Evolutionary conservation across 192 early-diverging fungal genomes (phyloP), one percentile per base, ranked within the genome.

Genomic region (Linnemannia exigua): DNA sequence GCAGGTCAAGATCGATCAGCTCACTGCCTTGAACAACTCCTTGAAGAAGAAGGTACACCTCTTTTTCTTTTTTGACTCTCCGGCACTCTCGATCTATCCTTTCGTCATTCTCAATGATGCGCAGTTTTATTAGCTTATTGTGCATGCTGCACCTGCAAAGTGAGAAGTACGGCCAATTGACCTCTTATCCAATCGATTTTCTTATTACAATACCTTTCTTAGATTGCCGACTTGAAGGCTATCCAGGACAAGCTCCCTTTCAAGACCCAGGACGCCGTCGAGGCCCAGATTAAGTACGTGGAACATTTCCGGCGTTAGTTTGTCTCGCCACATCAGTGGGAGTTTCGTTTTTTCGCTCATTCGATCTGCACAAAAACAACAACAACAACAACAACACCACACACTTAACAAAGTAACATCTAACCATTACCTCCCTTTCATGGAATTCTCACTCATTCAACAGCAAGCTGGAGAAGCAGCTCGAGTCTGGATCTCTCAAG

Each of bases 201-300:
- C n/a, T 16, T 5, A 37, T 11, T 16, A 33, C 70, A 19, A 20
- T 66, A 12, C 70, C 36, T 41, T 52, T 72, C 83, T 7, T 48
- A 95, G 94, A 90, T 89, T 63, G 92, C 93, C 11, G 96, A 96
- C 33, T 88, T 93, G 70, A 95, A 95, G 91, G 87, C 88, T 36
- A 90, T 90, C 79, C 95, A 96, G 85, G 89, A 94, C 83, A 97
- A 95, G 90, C 88, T 94, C 63, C 93, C 92, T 54, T 97, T 91
- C 91, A 97, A 96, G 90, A 94, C 89, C 38, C 89, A 92, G 33
- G 95, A 90, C 31, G 97, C 97, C 41, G 93, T 98, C 70, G 96
- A 97, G 52, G 87, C 79, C 69, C 89, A 91, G 71, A 96, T 98
- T 81, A 81, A 37, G 95, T 95, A 90, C 44, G 89, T 88, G 72